These are phyloP conservation scores for Scutellaria baicalensis DNA, from an alignment of 257 asterid species.

Conservation along the genomic window DNA sequence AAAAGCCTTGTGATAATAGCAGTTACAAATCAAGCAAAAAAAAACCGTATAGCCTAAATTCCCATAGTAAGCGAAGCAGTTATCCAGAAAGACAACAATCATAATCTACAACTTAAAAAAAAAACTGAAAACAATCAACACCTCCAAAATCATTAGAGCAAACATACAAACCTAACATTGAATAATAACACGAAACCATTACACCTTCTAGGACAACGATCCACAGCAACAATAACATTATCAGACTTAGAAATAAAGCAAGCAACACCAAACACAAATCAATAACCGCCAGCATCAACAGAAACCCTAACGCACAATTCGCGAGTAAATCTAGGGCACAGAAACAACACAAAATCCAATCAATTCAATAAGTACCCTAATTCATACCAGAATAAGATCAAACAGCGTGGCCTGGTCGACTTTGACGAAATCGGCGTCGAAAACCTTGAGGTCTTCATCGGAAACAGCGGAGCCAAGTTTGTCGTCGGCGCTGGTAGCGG, in stretches of 20 bases:
- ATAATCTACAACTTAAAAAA: neutral
- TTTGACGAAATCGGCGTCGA: constrained; percentile 48
- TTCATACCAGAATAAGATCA: constrained; percentile 48
- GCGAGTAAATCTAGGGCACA: neutral
- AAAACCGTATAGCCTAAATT: neutral
- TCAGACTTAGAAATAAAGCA: neutral
- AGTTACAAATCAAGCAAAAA: neutral
- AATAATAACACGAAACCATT: neutral
- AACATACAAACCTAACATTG: neutral
- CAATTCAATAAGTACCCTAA: neutral
- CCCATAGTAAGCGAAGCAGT: neutral
- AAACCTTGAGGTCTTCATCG: constrained; percentile 46
- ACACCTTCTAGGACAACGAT: neutral
- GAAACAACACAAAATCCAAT: neutral
- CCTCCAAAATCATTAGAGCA: neutral
- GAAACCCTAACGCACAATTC: constrained; percentile 13
- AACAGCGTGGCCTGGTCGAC: constrained; percentile 60
- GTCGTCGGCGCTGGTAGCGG: constrained; percentile 24
- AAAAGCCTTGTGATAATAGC: neutral
- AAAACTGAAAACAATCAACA: neutral
- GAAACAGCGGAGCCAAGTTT: constrained; percentile 19
- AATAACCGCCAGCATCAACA: neutral
- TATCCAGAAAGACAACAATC: neutral
- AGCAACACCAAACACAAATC: neutral
- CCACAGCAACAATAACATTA: neutral